Conservation (phyloP, 2,329 filamentous ascomycete genomes). For the Colletotrichum somersetense region DNA sequence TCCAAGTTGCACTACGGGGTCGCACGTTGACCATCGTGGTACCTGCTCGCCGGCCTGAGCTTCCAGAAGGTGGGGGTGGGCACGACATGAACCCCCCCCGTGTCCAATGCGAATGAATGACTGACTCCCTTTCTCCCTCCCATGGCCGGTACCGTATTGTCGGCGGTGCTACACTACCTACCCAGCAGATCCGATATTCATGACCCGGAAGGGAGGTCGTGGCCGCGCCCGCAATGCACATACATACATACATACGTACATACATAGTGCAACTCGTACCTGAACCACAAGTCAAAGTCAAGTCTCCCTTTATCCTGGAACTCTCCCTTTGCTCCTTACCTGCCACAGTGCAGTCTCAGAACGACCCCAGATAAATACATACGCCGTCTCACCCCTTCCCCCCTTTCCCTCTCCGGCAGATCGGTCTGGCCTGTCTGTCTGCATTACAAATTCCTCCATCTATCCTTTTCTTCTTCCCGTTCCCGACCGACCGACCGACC, state of each 20-base stretch:
- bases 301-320: conserved; percentile 5
- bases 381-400: conserved; percentile 22
- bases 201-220: conserved; percentile 10
- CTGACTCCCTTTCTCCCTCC: background rate
- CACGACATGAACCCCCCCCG: conserved; percentile 18
- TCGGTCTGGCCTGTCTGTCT: conserved; percentile 2
- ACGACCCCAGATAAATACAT: conserved; percentile 40
- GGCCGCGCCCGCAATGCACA: conserved; percentile 25
- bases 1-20: conserved; percentile 36
- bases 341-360: conserved; percentile 24
- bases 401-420: conserved; percentile 15
- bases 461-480: conserved; percentile 18
- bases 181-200: background rate
- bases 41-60: background rate
- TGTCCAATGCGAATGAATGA: conserved; percentile 18
- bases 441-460: conserved; percentile 39
- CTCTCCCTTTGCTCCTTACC: conserved; percentile 33
- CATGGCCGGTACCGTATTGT: background rate
- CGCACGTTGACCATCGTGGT: conserved; percentile 22
- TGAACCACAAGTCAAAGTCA: conserved; percentile 28
- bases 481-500: background rate
- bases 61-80: conserved; percentile 39
- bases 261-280: conserved; percentile 35
- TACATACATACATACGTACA: too few species aligned
- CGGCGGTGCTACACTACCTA: conserved; percentile 5